Evolutionary conservation across 192 early-diverging fungal species (phyloP).

Genomic region (Backusella westeae): DNA sequence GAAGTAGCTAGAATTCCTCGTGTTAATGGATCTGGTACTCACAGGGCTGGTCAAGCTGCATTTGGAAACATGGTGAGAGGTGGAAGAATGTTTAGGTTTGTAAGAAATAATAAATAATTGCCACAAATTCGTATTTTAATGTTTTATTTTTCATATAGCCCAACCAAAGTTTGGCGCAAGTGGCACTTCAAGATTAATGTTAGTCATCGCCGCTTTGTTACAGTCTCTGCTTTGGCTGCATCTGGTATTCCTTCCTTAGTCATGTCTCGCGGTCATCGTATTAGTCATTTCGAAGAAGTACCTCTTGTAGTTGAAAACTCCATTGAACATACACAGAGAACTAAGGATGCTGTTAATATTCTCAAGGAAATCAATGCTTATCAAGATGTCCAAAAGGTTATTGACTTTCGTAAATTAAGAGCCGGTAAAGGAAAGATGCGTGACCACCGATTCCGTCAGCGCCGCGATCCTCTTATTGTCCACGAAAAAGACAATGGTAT

Average conservation of each 20-base stretch:
- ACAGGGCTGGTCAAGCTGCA: slow-evolving; percentile 96
- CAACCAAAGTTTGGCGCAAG: slow-evolving; percentile 85
- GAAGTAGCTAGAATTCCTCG: slow-evolving; percentile 99
- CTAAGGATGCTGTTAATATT: slow-evolving; percentile 90
- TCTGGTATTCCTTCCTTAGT: slow-evolving; percentile 89
- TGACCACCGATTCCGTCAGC: slow-evolving; percentile 94
- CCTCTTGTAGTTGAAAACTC: slow-evolving; percentile 85
- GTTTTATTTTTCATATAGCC: not conserved
- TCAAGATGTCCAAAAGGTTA: slow-evolving; percentile 92
- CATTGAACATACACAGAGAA: slow-evolving; percentile 83
- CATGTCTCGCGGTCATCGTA: slow-evolving; percentile 95
- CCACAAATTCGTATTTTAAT: not conserved
- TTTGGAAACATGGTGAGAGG: slow-evolving; percentile 99
- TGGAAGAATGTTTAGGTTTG: slow-evolving; percentile 90
- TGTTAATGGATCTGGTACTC: slow-evolving; percentile 94
- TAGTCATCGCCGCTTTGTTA: slow-evolving; percentile 98
- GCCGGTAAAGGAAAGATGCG: slow-evolving; percentile 97
- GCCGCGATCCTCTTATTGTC: slow-evolving; percentile 95
- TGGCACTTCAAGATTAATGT: slow-evolving; percentile 99
- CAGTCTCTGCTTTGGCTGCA: slow-evolving; percentile 95
- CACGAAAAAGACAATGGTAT: slow-evolving; percentile 94
- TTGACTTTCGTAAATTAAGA: slow-evolving; percentile 92
- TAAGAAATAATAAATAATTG: slow-evolving; percentile 73
- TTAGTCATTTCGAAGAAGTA: slow-evolving; percentile 89
- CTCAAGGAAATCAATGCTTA: slow-evolving; percentile 93